These are phyloP conservation scores for Malus hybrid DNA, from an alignment of 331 rosid species.

Conservation along the genomic window DNA sequence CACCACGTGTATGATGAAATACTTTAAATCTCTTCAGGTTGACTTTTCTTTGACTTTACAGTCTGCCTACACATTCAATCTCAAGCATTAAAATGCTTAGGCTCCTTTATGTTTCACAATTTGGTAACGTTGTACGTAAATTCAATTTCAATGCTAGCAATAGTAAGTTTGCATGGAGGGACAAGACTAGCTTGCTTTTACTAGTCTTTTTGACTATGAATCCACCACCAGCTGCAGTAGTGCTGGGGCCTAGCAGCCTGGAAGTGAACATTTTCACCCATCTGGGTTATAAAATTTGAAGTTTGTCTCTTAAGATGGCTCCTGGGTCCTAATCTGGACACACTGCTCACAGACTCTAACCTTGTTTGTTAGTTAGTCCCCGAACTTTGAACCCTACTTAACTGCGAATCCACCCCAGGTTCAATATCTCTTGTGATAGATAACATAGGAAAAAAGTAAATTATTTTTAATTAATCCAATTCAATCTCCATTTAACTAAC, in stretches of 20 bases:
- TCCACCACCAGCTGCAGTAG: not conserved
- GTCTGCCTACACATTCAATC: not conserved
- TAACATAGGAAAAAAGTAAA: too few species aligned
- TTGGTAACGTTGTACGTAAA: not conserved
- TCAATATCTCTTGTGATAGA: too few species aligned
- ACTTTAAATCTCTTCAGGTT: not conserved
- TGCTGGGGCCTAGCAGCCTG: not conserved
- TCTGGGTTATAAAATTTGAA: not conserved
- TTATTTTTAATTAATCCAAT: too few species aligned
- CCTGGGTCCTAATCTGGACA: not conserved
- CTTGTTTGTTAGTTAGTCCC: too few species aligned
- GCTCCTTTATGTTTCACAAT: slow-evolving; percentile 8
- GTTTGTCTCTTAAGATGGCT: not conserved
- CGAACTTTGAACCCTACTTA: too few species aligned
- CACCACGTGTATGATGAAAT: slow-evolving; percentile 8
- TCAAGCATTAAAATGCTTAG: slow-evolving; percentile 4
- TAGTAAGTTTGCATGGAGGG: not conserved
- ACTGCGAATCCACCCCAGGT: too few species aligned
- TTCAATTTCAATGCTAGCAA: not conserved
- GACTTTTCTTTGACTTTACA: not conserved
- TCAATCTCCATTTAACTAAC: too few species aligned
- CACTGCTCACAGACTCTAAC: too few species aligned
- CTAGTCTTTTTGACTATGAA: not conserved
- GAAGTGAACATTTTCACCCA: not conserved
- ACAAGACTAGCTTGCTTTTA: not conserved